Percentiles rank a stretch among this genome's conserved stretches.
These are phyloP conservation scores for Boletus reticuloceps DNA, from an alignment of 768 basidiomycete species.

Conservation along the genomic window DNA sequence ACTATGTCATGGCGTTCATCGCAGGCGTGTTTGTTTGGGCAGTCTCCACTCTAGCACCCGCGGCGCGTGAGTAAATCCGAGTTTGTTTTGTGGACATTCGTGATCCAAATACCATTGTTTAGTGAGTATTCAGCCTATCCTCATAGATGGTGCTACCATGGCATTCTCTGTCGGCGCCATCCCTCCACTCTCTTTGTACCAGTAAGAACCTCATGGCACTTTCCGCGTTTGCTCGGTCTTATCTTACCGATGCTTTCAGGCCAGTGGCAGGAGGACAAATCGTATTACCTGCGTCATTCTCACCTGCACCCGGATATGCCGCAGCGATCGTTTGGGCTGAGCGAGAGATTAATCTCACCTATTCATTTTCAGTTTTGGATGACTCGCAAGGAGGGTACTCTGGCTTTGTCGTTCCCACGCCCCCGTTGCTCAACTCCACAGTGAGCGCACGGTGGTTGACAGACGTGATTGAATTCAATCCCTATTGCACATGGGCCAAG, in stretches of 20 bases:
- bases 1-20: slow-evolving; percentile 6
- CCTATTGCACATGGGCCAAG: slow-evolving; percentile 21
- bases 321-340: slow-evolving; percentile 18
- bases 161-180: slow-evolving; percentile 16
- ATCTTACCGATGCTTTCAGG: slow-evolving; percentile 1
- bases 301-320: slow-evolving; percentile 6
- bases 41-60: slow-evolving; percentile 7
- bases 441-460: slow-evolving; percentile 22
- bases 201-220: not conserved
- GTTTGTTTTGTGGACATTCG: not conserved
- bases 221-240: not conserved
- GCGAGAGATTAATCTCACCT: slow-evolving; percentile 9
- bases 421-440: slow-evolving; percentile 9
- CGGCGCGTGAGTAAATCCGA: slow-evolving; percentile 9
- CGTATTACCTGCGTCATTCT: not conserved
- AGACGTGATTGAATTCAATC: slow-evolving; percentile 20
- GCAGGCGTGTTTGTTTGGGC: slow-evolving; percentile 6
- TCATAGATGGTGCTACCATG: slow-evolving; percentile 10
- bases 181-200: slow-evolving; percentile 11
- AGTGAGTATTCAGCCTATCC: slow-evolving; percentile 15
- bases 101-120: not conserved
- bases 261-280: slow-evolving; percentile 3
- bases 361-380: slow-evolving; percentile 9
- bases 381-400: slow-evolving; percentile 11
- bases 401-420: slow-evolving; percentile 9